A percentile compares a stretch with the other conserved stretches of the same genome.
phyloP scores from a whole-genome alignment of 768 basidiomycete species.

The Astraeus odoratus region DNA sequence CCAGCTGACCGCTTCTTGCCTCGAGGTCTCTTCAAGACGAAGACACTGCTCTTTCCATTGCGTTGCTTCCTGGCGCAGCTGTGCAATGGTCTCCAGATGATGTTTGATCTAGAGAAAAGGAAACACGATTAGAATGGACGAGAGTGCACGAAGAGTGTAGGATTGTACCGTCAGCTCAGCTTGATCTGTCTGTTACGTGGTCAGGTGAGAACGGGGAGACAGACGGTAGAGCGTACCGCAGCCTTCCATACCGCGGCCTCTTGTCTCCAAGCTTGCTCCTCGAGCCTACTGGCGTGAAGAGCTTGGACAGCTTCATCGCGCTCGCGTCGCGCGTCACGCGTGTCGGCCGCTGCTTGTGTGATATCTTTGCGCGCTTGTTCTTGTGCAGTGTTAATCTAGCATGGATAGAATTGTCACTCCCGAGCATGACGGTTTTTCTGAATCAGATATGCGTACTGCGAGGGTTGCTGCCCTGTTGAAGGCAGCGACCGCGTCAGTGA shows the following conservation, averaged over 20 bases:
- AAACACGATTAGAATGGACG: neutral
- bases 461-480: slow-evolving; percentile 34
- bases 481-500: slow-evolving; percentile 36
- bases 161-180: slow-evolving; percentile 47
- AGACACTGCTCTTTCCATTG: slow-evolving; percentile 70
- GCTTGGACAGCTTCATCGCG: slow-evolving; percentile 43
- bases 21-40: slow-evolving; percentile 39
- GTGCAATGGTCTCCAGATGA: slow-evolving; percentile 53
- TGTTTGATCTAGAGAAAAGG: slow-evolving; percentile 41
- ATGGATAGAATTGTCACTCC: slow-evolving; percentile 4
- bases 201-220: slow-evolving; percentile 7
- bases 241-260: slow-evolving; percentile 35
- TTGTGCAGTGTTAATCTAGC: slow-evolving; percentile 49
- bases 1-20: slow-evolving; percentile 57
- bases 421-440: neutral
- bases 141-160: neutral
- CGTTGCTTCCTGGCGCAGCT: slow-evolving; percentile 53
- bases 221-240: slow-evolving; percentile 34
- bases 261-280: slow-evolving; percentile 44
- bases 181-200: slow-evolving; percentile 39
- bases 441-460: slow-evolving; percentile 27
- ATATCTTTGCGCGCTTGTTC: slow-evolving; percentile 49
- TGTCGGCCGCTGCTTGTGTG: slow-evolving; percentile 39
- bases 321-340: slow-evolving; percentile 41
- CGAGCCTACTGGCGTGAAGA: slow-evolving; percentile 38